Conservation (phyloP, 2,329 filamentous ascomycete species). For the Penicillium sp. region DNA sequence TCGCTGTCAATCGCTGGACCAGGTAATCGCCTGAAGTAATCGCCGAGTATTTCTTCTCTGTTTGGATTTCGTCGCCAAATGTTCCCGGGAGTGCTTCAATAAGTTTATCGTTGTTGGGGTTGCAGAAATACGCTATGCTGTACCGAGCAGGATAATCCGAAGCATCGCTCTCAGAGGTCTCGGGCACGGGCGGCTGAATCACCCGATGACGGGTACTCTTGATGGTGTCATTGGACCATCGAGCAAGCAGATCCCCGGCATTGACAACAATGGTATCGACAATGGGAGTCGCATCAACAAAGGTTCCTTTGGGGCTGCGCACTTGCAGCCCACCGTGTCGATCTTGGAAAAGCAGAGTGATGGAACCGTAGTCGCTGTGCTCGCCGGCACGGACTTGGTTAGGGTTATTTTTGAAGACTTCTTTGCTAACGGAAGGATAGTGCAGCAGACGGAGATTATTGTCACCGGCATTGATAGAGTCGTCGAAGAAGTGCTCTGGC, state of each 20-base stretch:
- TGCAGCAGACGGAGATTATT: slow-evolving; percentile 73
- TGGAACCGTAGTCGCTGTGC: slow-evolving; percentile 64
- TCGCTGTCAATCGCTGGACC: slow-evolving; percentile 72
- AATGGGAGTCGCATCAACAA: slow-evolving; percentile 81
- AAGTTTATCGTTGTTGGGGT: slow-evolving; percentile 71
- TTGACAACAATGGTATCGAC: slow-evolving; percentile 81
- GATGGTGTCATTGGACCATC: slow-evolving; percentile 90
- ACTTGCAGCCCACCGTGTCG: slow-evolving; percentile 58
- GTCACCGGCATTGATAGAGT: slow-evolving; percentile 66
- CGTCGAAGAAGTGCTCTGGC: slow-evolving; percentile 70
- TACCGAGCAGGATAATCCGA: slow-evolving; percentile 69
- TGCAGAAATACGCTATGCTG: slow-evolving; percentile 90
- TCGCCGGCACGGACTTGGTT: slow-evolving; percentile 73
- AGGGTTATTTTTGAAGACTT: slow-evolving; percentile 64
- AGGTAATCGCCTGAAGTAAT: slow-evolving; percentile 81
- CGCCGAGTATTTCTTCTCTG: slow-evolving; percentile 72
- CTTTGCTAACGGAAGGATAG: slow-evolving; percentile 67
- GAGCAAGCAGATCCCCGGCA: slow-evolving; percentile 77
- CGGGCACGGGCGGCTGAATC: slow-evolving; percentile 71
- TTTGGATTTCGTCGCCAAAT: slow-evolving; percentile 55
- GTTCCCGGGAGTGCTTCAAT: slow-evolving; percentile 84
- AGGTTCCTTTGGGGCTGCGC: slow-evolving; percentile 69
- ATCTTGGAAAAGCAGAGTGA: slow-evolving; percentile 58
- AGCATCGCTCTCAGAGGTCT: slow-evolving; percentile 31
- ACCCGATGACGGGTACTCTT: slow-evolving; percentile 88